These are phyloP conservation scores for Backusella australiensis DNA, from an alignment of 192 early-diverging fungal genomes.

Conservation along the genomic window DNA sequence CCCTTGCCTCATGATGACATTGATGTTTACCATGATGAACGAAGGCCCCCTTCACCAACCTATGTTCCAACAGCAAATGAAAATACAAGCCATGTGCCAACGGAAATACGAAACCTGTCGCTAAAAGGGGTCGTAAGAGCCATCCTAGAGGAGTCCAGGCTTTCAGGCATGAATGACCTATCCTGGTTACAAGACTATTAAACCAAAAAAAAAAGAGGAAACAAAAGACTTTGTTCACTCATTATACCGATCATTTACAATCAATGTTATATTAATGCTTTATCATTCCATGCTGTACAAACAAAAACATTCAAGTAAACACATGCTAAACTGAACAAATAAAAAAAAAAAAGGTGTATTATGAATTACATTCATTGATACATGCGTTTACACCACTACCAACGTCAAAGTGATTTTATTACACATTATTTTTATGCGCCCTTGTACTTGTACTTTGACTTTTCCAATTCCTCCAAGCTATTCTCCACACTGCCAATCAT, in stretches of 20 bases:
- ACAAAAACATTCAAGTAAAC: not conserved
- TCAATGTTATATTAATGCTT: not conserved
- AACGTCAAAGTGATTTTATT: too few species aligned
- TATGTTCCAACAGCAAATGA: not conserved
- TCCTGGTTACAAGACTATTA: constrained; percentile 28
- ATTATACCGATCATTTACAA: not conserved
- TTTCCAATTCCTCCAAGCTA: not conserved
- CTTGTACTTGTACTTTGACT: not conserved
- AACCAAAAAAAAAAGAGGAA: not conserved
- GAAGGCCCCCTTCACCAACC: not conserved
- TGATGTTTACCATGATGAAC: not conserved
- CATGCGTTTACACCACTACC: not conserved
- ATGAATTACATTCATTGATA: not conserved
- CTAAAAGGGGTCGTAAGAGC: too few species aligned
- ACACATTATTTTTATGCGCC: not conserved
- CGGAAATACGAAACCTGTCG: too few species aligned
- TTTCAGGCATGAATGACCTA: constrained; percentile 13
- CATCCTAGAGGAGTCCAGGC: too few species aligned
- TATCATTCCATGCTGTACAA: constrained; percentile 1
- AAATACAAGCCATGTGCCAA: not conserved
- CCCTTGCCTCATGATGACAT: not conserved
- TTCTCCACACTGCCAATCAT: not conserved
- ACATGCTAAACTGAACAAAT: not conserved
- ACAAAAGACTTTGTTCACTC: not conserved
- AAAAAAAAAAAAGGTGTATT: not conserved